These are phyloP conservation scores for Eimeria necatrix DNA, from an alignment of 169 alveolate genomes.

Conservation along the genomic window DNA sequence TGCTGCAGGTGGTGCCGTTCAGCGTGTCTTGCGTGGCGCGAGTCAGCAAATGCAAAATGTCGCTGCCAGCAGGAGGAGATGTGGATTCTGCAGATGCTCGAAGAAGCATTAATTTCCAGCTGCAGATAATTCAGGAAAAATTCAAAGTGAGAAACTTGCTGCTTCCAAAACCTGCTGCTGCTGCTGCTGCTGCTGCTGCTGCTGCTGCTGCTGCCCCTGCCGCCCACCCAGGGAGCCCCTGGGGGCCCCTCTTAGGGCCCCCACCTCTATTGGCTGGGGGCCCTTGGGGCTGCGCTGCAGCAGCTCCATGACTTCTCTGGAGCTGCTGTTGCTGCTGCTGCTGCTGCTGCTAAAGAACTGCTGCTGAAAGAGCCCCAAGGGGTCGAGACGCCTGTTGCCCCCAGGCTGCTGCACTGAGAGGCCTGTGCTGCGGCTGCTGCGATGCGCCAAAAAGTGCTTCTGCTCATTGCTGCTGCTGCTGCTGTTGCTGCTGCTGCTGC, in stretches of 20 bases:
- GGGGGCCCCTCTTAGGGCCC: not conserved
- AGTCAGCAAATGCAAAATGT: conserved; percentile 70
- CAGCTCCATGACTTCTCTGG: no score
- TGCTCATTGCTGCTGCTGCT: conserved; percentile 21
- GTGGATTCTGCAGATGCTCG: conserved; percentile 70
- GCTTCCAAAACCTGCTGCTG: no score
- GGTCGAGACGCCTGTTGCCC: not conserved
- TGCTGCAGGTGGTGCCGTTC: conserved; percentile 66
- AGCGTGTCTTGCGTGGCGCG: conserved; percentile 36
- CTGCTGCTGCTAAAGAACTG: no score
- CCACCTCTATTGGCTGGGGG: no score
- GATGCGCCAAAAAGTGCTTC: no score
- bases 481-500: not conserved
- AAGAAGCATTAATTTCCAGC: conserved; percentile 52
- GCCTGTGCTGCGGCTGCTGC: no score
- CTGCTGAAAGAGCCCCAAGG: no score
- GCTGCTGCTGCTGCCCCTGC: not conserved
- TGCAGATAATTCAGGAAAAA: conserved; percentile 31
- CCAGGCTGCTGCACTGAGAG: not conserved
- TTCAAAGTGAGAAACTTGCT: conserved; percentile 32
- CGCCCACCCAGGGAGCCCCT: no score
- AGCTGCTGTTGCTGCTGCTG: not conserved
- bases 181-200: conserved; percentile 11
- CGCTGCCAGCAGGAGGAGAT: conserved; percentile 69
- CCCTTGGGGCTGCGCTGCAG: no score